Base-by-base conservation (phyloP, 1,284 basidiomycete species). In the Boletellus sp. region DNA sequence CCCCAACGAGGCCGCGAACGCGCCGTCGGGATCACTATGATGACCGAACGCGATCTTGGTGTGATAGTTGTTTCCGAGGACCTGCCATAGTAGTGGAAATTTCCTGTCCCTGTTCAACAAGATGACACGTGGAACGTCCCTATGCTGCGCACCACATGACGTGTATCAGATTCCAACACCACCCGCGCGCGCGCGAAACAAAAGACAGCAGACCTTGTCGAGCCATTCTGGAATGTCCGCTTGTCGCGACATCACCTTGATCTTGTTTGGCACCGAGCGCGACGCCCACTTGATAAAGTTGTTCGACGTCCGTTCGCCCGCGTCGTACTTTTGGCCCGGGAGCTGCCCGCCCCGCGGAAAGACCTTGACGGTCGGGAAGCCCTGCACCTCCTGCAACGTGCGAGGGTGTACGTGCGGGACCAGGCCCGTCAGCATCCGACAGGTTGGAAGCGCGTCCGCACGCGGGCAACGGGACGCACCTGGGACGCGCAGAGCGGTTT, bases 361-460 rank as follows among this genome's bases (percentile, higher is more conserved):
- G 6, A 90, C 70, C 71, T 91, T 97, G 66, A 94, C 74, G 4
- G 94, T 96, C 1, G 94, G 94, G 77, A 94, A 97, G 2, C 94
- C 94, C 69, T 93, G 76, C 17, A 96, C 79, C n/a, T 82, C 80
- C 74, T 89, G n/a, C n/a, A 51, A 19, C 17, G 32, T 19, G 23
- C 23, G 10, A 3, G 29, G 13, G 8, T 10, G 6, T 14, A 16
- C 29, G 34, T n/a, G n/a, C n/a, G n/a, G n/a, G n/a, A n/a, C n/a
- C n/a, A n/a, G n/a, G n/a, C 34, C 23, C 13, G 11, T 36, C 21
- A 41, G 34, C 25, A 34, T 21, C 35, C 10, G 35, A 9, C 5
- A 14, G n/a, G n/a, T n/a, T n/a, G n/a, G n/a, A n/a, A n/a, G 10
- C 19, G 7, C 14, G 26, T 22, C 26, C 25, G 9, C 33, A 13